A percentile compares a stretch with the other conserved stretches of the same genome.
These are phyloP conservation scores for Miscanthus lutarioriparius DNA, from an alignment of 176 grass and related monocot genomes.

Conservation along the genomic window DNA sequence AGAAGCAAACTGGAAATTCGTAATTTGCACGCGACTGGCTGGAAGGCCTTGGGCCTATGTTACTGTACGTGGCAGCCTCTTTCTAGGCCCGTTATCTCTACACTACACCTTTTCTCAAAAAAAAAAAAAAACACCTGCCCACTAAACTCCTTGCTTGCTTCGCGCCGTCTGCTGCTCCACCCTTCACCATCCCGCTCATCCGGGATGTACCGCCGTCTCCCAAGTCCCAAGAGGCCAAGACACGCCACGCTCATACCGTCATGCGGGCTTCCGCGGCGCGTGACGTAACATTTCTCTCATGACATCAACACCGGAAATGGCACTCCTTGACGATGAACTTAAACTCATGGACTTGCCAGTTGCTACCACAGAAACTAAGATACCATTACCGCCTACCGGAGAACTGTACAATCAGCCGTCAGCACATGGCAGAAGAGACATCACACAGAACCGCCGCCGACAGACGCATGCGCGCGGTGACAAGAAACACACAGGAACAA, in stretches of 20 bases:
- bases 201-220: no score
- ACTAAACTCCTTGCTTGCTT: background rate
- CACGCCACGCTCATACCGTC: no score
- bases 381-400: background rate
- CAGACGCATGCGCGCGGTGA: no score
- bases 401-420: background rate
- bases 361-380: background rate
- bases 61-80: background rate
- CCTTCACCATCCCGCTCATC: no score
- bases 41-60: background rate
- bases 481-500: background rate
- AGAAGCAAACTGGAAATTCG: background rate
- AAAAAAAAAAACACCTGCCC: no score
- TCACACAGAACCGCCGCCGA: background rate
- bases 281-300: no score
- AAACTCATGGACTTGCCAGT: background rate
- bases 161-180: no score
- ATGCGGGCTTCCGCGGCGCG: no score
- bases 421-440: background rate
- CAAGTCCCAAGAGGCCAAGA: no score
- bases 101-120: no score
- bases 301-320: no score
- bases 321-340: background rate
- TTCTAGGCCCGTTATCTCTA: background rate
- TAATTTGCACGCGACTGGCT: no score